Evolutionary conservation across 2,329 filamentous ascomycete genomes (phyloP).

Genomic region (Exserohilum turcica): DNA sequence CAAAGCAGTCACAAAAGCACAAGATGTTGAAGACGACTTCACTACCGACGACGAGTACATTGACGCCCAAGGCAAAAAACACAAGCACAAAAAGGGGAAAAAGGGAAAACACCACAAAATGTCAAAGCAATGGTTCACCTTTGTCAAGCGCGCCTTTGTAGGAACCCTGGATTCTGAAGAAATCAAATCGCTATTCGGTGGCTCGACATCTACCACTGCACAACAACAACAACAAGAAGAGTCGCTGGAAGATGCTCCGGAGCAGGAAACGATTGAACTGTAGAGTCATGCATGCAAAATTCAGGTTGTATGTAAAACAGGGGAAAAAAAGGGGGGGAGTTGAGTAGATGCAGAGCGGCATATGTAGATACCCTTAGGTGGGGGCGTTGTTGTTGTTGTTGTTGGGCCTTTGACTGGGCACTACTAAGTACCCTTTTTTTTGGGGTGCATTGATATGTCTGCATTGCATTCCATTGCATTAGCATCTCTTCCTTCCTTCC

Average conservation of each 20-base stretch:
- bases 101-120: constrained; percentile 55
- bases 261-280: constrained; percentile 15
- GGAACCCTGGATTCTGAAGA: constrained; percentile 70
- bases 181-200: constrained; percentile 55
- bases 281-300: no score
- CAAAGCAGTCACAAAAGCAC: constrained; percentile 25
- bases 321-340: not conserved
- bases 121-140: constrained; percentile 77
- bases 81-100: constrained; percentile 58
- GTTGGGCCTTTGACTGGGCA: not conserved
- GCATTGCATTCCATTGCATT: no score
- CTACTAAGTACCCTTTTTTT: no score
- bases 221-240: constrained; percentile 4
- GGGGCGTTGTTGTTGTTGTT: no score
- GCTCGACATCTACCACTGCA: not conserved
- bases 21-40: constrained; percentile 21
- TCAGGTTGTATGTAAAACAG: no score
- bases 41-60: constrained; percentile 27
- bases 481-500: no score
- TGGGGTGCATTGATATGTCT: no score
- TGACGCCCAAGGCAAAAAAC: constrained; percentile 48
- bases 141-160: constrained; percentile 79
- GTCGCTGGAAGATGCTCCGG: constrained; percentile 21
- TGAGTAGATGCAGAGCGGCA: no score
- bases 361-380: no score